A percentile compares a stretch with the other conserved stretches of the same genome.
phyloP scores from a whole-genome alignment of 2,329 filamentous ascomycete genomes.

The Endothia cerciana region DNA sequence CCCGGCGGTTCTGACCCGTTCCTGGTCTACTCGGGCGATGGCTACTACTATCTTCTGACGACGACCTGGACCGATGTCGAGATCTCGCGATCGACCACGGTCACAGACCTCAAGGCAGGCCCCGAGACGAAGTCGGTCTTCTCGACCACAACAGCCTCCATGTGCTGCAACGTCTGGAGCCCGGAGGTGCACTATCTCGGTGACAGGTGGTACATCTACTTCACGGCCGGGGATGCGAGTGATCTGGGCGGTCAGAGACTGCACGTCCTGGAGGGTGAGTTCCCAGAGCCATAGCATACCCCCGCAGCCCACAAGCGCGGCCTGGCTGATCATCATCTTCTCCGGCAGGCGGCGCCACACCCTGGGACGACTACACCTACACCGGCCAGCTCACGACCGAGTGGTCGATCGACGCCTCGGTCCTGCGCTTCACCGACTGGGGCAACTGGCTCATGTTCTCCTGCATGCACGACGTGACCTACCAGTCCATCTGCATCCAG shows the following conservation, averaged over 20 bases:
- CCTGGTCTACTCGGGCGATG: constrained; percentile 55
- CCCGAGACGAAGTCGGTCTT: constrained; percentile 53
- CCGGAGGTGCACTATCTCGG: constrained; percentile 58
- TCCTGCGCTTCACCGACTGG: constrained; percentile 50
- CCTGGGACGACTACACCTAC: constrained; percentile 57
- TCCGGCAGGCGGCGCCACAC: constrained; percentile 50
- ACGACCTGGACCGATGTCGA: constrained; percentile 60
- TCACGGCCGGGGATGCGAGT: constrained; percentile 51
- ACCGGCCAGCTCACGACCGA: constrained; percentile 49
- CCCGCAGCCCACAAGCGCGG: background rate
- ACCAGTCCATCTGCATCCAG: constrained; percentile 45
- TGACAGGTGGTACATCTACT: constrained; percentile 59
- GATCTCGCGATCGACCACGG: constrained; percentile 56
- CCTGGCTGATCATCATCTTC: constrained; percentile 5
- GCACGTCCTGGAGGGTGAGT: constrained; percentile 54
- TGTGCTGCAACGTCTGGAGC: constrained; percentile 62
- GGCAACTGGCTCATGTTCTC: constrained; percentile 60
- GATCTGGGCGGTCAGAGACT: constrained; percentile 54
- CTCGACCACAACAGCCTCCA: constrained; percentile 47
- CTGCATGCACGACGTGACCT: constrained; percentile 48
- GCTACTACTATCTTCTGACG: constrained; percentile 59
- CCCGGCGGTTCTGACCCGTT: constrained; percentile 57
- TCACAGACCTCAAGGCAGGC: constrained; percentile 59
- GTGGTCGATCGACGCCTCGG: constrained; percentile 59
- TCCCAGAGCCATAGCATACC: background rate